Evolutionary conservation across 2,329 filamentous ascomycete species (phyloP).

Genomic region (Verticillium tricorpus): DNA sequence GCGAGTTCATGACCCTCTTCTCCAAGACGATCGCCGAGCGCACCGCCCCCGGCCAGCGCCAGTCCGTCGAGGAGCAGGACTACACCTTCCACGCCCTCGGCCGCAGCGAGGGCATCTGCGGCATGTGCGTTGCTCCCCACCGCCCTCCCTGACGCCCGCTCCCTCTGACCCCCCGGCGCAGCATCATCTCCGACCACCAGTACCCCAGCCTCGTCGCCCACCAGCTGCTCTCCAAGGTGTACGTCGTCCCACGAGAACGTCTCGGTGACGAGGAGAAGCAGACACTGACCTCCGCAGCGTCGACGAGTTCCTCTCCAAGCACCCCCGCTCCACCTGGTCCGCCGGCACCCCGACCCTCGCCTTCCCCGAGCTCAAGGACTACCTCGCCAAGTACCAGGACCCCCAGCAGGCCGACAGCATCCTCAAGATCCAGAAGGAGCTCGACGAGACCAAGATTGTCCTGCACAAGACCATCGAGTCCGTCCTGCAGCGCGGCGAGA

Average conservation of each 20-base stretch:
- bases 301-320: conserved; percentile 78
- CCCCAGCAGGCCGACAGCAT: conserved; percentile 87
- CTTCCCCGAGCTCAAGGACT: conserved; percentile 75
- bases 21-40: conserved; percentile 83
- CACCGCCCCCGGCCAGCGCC: conserved; percentile 73
- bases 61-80: conserved; percentile 80
- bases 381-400: conserved; percentile 73
- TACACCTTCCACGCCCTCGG: conserved; percentile 77
- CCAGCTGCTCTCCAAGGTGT: conserved; percentile 70
- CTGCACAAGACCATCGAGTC: conserved; percentile 95
- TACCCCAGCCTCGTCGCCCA: conserved; percentile 79
- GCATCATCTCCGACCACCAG: conserved; percentile 69
- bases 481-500: conserved; percentile 85
- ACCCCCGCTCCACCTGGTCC: conserved; percentile 67
- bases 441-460: conserved; percentile 96
- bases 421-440: conserved; percentile 90
- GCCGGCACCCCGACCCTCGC: conserved; percentile 47
- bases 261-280: background rate
- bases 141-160: background rate
- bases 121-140: conserved; percentile 36
- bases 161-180: background rate
- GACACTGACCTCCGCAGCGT: conserved; percentile 31
- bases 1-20: conserved; percentile 77
- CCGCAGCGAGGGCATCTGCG: conserved; percentile 68
- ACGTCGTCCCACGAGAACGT: background rate